These are phyloP conservation scores for Aspergillaceae sp. DNA, from an alignment of 2,329 filamentous ascomycete genomes.

Conservation along the genomic window DNA sequence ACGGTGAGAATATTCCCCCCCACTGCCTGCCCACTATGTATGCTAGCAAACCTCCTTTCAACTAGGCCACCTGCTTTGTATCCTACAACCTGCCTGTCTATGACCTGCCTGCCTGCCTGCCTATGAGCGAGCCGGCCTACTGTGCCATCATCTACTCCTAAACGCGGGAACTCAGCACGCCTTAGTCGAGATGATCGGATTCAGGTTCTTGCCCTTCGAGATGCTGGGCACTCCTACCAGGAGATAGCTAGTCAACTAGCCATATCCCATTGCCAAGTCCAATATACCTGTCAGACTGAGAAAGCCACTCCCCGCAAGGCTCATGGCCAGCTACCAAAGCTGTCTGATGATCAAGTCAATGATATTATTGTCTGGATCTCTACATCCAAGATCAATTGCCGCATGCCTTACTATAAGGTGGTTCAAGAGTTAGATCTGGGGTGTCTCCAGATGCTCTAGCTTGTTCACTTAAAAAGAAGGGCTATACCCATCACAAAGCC, in stretches of 20 bases:
- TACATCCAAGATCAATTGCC: slow-evolving; percentile 7
- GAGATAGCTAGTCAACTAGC: slow-evolving; percentile 4
- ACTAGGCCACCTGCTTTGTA: not conserved
- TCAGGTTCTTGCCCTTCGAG: slow-evolving; percentile 8
- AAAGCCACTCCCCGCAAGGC: slow-evolving; percentile 8
- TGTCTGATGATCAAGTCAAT: slow-evolving; percentile 8
- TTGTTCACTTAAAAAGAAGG: slow-evolving; percentile 7
- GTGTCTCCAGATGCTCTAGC: slow-evolving; percentile 1
- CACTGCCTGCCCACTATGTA: not conserved
- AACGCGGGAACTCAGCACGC: slow-evolving; percentile 3
- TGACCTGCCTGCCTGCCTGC: not conserved
- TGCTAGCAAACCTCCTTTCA: no score
- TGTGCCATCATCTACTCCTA: not conserved
- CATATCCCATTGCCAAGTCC: slow-evolving; percentile 6
- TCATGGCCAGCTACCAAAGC: slow-evolving; percentile 5
- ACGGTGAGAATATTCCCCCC: not conserved
- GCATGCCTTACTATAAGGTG: slow-evolving; percentile 8
- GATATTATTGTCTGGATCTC: slow-evolving; percentile 10
- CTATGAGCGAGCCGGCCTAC: not conserved
- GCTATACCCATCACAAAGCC: slow-evolving; percentile 7
- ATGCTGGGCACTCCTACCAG: slow-evolving; percentile 8
- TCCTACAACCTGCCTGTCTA: not conserved
- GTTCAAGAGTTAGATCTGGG: slow-evolving; percentile 8
- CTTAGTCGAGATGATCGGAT: slow-evolving; percentile 32
- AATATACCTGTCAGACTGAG: slow-evolving; percentile 11